Evolutionary conservation across 2,329 filamentous ascomycete genomes (phyloP).

Genomic region (Tympanopsis confertula): DNA sequence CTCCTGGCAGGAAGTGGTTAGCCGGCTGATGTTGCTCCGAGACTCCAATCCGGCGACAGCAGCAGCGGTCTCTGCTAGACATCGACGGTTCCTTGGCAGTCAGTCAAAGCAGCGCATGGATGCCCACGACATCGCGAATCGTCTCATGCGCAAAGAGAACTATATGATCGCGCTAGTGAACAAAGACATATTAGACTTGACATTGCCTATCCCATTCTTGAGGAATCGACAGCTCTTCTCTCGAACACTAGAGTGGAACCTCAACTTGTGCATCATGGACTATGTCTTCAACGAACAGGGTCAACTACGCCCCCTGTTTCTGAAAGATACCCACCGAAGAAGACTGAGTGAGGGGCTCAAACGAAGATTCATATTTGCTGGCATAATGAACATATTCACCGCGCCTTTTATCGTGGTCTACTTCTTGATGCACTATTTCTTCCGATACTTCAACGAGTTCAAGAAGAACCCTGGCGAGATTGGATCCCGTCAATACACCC

Average conservation of each 20-base stretch:
- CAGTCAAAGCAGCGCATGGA: slow-evolving; percentile 91
- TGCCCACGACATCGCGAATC: slow-evolving; percentile 92
- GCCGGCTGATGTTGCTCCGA: slow-evolving; percentile 56
- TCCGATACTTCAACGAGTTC: slow-evolving; percentile 96
- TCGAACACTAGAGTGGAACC: slow-evolving; percentile 79
- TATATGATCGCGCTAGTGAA: slow-evolving; percentile 96
- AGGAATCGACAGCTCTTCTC: slow-evolving; percentile 74
- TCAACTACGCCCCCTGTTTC: slow-evolving; percentile 74
- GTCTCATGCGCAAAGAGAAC: slow-evolving; percentile 91
- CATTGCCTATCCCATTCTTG: slow-evolving; percentile 74
- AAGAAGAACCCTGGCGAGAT: slow-evolving; percentile 84
- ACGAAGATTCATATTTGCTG: slow-evolving; percentile 69
- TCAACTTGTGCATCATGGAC: slow-evolving; percentile 81
- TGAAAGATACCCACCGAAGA: slow-evolving; percentile 71
- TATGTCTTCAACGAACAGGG: slow-evolving; percentile 86
- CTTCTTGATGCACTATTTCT: slow-evolving; percentile 79
- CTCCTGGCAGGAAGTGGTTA: slow-evolving; percentile 63
- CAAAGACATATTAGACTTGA: slow-evolving; percentile 84
- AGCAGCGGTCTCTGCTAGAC: slow-evolving; percentile 42
- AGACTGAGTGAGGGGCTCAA: slow-evolving; percentile 69
- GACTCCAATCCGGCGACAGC: slow-evolving; percentile 60
- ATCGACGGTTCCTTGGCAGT: slow-evolving; percentile 57
- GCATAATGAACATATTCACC: slow-evolving; percentile 73
- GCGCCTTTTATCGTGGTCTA: slow-evolving; percentile 82
- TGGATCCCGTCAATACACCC: slow-evolving; percentile 81